phyloP scores from a whole-genome alignment of 2,329 filamentous ascomycete genomes.

The Penicillium sp. region DNA sequence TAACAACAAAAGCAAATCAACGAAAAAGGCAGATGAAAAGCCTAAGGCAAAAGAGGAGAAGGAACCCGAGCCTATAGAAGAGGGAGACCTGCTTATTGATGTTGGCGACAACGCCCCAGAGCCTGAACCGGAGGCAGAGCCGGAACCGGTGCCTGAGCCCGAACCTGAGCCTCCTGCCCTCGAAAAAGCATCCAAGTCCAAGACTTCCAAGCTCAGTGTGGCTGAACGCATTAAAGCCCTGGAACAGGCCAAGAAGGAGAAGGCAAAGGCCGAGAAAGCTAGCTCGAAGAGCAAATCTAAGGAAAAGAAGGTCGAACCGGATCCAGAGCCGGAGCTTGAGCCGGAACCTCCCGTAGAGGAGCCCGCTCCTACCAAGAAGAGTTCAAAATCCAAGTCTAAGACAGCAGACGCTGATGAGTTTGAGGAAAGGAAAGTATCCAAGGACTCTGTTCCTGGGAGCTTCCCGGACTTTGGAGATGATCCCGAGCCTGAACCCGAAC shows the following conservation, averaged over 20 bases:
- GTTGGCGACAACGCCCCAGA: slow-evolving; percentile 30
- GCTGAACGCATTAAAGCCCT: slow-evolving; percentile 54
- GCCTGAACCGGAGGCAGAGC: slow-evolving; percentile 30
- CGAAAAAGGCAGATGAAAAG: slow-evolving; percentile 37
- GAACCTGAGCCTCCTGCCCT: slow-evolving; percentile 41
- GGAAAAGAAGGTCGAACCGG: slow-evolving; percentile 18
- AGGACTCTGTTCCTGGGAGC: slow-evolving; percentile 53
- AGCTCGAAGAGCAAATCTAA: slow-evolving; percentile 35
- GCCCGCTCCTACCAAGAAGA: slow-evolving; percentile 41
- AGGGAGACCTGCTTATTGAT: slow-evolving; percentile 36
- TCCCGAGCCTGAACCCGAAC: slow-evolving; percentile 18
- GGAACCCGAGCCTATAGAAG: slow-evolving; percentile 15
- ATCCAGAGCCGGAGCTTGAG: slow-evolving; percentile 24
- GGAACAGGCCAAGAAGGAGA: slow-evolving; percentile 42
- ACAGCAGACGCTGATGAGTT: slow-evolving; percentile 20
- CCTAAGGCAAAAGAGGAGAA: slow-evolving; percentile 33
- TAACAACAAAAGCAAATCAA: slow-evolving; percentile 42
- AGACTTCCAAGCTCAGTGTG: slow-evolving; percentile 46
- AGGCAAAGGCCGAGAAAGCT: slow-evolving; percentile 38
- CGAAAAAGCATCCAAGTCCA: slow-evolving; percentile 44
- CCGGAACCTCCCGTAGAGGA: slow-evolving; percentile 32
- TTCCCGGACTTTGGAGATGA: slow-evolving; percentile 48
- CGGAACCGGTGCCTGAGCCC: slow-evolving; percentile 28
- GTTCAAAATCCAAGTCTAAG: slow-evolving; percentile 18
- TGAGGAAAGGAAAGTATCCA: slow-evolving; percentile 35